Evolutionary conservation across 2,329 filamentous ascomycete species (phyloP), one percentile per base, ranked within the genome.

Genomic region (Colletotrichum tabaci): DNA sequence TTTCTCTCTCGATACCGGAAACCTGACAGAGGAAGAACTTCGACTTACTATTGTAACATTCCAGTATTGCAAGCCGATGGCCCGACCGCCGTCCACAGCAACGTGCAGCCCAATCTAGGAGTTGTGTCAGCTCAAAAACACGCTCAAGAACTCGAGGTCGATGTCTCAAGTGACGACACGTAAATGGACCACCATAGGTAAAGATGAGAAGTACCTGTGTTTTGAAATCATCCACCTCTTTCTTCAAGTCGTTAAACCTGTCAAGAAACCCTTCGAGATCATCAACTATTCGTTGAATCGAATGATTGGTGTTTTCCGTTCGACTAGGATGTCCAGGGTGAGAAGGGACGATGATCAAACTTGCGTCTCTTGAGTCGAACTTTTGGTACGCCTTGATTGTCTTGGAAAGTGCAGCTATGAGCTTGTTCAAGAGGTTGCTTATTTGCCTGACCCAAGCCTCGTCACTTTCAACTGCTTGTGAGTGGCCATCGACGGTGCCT

Each of bases 361-460:
- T 7, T 15, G 56, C 40, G 3, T 60, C 56, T 26, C 56, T 13
- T 4, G 15, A 1, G 7, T 26, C 13, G 1, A 62, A 62, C 8
- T 7, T 16, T 4, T 21, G 35, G 18, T 30, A 55, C 6, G 12
- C 7, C n/a, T n/a, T 46, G 2, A 55, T 12, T 1, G 26, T 53
- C 21, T 60, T 67, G 0, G 35, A 55, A 3, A 67, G 40, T 8
- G 15, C 23, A 1, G 5, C 38, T 7, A 55, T 67, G 0, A 67
- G 23, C 5, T 5, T 21, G 7, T 16, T 46, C 12, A 65, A 23
- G 9, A 65, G 38, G 0, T 16, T 6, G 23, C 2, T 60, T 0
- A n/a, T 53, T 21, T 65, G 35, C 2, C 23, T 65, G 6, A 61
- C n/a, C 66, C 66, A 69, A 18, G 35, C 61, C 4, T 69, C 60